Conservation (phyloP, 768 basidiomycete species). For the Mycena maculata region DNA sequence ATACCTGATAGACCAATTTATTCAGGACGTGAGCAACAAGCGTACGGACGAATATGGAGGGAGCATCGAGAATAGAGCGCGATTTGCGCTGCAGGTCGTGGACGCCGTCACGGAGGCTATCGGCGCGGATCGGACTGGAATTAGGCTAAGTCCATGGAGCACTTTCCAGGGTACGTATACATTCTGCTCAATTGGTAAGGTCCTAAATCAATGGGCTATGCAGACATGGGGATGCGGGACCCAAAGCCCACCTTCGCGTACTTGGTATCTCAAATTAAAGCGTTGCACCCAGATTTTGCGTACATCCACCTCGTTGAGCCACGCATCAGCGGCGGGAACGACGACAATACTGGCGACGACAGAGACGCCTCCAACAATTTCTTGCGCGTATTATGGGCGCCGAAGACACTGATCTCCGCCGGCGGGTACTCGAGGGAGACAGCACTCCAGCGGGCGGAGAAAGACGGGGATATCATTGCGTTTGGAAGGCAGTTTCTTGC, state of each 20-base stretch:
- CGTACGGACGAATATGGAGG: constrained; percentile 68
- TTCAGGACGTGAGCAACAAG: constrained; percentile 53
- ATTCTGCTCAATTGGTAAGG: not conserved
- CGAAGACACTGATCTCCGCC: constrained; percentile 42
- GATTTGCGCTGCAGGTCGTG: constrained; percentile 60
- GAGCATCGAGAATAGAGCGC: constrained; percentile 56
- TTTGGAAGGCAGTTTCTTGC: constrained; percentile 52
- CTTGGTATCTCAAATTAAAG: constrained; percentile 54
- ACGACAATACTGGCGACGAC: not conserved
- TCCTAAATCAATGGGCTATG: not conserved
- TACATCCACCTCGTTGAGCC: constrained; percentile 58
- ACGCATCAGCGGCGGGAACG: constrained; percentile 16
- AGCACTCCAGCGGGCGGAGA: constrained; percentile 44
- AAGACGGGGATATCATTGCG: constrained; percentile 39
- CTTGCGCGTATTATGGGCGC: constrained; percentile 46
- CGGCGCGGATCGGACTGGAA: constrained; percentile 55
- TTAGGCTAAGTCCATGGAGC: constrained; percentile 62
- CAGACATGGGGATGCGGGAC: constrained; percentile 55
- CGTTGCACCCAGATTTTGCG: constrained; percentile 50
- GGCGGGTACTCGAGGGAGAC: constrained; percentile 47
- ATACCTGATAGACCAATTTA: constrained; percentile 56
- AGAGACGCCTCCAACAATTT: constrained; percentile 43
- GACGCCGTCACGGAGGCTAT: constrained; percentile 56
- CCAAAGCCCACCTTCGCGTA: constrained; percentile 58
- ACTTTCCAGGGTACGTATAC: constrained; percentile 11